A percentile compares a stretch with the other conserved stretches of the same genome.
These are phyloP conservation scores for Tanacetum coccineum DNA, from an alignment of 129 eudicot species.

Conservation along the genomic window DNA sequence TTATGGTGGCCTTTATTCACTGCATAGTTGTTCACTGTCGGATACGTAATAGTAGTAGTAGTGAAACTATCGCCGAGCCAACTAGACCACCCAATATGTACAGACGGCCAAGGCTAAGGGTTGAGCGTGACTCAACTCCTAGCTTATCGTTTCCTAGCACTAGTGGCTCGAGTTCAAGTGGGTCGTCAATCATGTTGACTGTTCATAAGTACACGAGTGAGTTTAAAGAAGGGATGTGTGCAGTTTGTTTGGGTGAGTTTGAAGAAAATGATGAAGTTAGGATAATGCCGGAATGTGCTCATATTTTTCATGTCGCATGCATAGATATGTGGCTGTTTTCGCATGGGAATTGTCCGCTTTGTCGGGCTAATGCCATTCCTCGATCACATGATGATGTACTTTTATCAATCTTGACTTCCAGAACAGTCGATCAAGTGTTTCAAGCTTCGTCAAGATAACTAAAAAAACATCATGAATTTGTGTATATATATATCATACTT, in stretches of 20 bases:
- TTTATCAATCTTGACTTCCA: constrained; percentile 22
- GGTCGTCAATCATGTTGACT: constrained; percentile 23
- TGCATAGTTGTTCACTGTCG: constrained; percentile 40
- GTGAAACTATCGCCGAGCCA: constrained; percentile 5
- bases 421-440: background rate
- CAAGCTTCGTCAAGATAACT: constrained; percentile 4
- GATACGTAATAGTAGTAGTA: background rate
- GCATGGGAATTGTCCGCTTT: constrained; percentile 55
- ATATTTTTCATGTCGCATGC: constrained; percentile 50
- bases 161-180: constrained; percentile 26
- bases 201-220: constrained; percentile 37
- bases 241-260: constrained; percentile 55
- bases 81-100: constrained; percentile 14
- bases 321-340: constrained; percentile 60
- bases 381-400: constrained; percentile 27
- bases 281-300: constrained; percentile 54
- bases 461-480: background rate
- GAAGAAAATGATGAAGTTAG: constrained; percentile 51
- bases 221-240: constrained; percentile 42
- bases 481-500: constrained; percentile 1
- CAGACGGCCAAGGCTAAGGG: constrained; percentile 3
- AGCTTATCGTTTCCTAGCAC: constrained; percentile 21
- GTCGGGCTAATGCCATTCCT: constrained; percentile 46
- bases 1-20: constrained; percentile 48
- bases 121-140: constrained; percentile 13